These are phyloP conservation scores for Euphorbia celastroides DNA, from an alignment of 441 rosid genomes.

Conservation along the genomic window DNA sequence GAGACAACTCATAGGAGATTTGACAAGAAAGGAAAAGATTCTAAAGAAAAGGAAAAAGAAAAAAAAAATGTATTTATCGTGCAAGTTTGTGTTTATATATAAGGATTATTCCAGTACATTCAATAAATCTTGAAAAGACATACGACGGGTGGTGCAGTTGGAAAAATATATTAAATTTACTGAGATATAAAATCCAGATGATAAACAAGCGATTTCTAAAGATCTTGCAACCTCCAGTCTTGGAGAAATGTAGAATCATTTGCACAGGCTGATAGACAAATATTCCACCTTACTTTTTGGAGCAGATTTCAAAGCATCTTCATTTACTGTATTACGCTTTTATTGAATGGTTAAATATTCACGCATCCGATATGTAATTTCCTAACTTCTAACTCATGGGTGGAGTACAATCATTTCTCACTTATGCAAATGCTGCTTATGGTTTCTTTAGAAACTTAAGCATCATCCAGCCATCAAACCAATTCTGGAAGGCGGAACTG, in stretches of 20 bases:
- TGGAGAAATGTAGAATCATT: background rate
- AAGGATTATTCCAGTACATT: background rate
- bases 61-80: background rate
- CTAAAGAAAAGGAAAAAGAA: background rate
- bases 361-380: background rate
- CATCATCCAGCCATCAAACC: constrained; percentile 88
- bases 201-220: background rate
- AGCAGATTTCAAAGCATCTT: background rate
- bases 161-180: background rate
- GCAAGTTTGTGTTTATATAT: background rate
- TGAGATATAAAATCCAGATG: background rate
- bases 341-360: constrained; percentile 7
- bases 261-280: background rate
- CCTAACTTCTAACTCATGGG: background rate
- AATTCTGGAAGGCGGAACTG: constrained; percentile 83
- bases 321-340: constrained; percentile 8
- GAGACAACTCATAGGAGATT: background rate
- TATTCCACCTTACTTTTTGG: background rate
- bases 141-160: background rate
- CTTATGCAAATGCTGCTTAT: constrained; percentile 8
- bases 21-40: background rate
- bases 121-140: background rate
- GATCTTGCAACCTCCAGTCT: background rate
- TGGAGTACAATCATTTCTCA: constrained; percentile 13
- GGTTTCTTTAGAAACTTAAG: constrained; percentile 61